Percentiles rank a stretch among this genome's conserved stretches.
These are phyloP conservation scores for Xanthoparmelia taractica DNA, from an alignment of 495 filamentous ascomycete genomes.

Conservation along the genomic window DNA sequence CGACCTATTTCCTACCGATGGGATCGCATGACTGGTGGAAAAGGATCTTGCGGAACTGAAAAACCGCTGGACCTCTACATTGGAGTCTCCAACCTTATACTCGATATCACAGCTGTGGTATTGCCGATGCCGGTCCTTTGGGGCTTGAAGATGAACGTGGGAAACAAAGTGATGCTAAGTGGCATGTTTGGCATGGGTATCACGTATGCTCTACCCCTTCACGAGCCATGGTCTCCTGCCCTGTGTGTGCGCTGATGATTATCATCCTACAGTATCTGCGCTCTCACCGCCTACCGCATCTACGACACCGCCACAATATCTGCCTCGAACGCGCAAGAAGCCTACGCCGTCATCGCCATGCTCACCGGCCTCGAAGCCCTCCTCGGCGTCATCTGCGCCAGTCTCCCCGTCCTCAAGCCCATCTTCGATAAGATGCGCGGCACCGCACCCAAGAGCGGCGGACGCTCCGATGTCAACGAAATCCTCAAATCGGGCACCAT, in stretches of 20 bases:
- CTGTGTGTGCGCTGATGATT: not conserved
- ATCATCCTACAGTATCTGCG: conserved; percentile 14
- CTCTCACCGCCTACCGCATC: conserved; percentile 14
- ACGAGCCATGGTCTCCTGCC: not conserved
- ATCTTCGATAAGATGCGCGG: conserved; percentile 17
- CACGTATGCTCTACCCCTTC: conserved; percentile 14
- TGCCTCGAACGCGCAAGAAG: conserved; percentile 9
- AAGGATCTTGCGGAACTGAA: conserved; percentile 30
- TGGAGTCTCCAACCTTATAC: conserved; percentile 29
- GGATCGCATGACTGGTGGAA: conserved; percentile 21
- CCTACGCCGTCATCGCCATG: conserved; percentile 20
- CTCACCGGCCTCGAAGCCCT: conserved; percentile 19
- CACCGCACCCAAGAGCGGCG: not conserved
- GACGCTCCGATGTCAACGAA: not conserved
- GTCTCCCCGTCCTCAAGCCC: conserved; percentile 22
- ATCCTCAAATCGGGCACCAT: conserved; percentile 14
- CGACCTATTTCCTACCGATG: conserved; percentile 30
- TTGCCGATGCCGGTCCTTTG: conserved; percentile 41
- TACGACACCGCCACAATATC: conserved; percentile 2
- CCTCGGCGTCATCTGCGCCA: conserved; percentile 21
- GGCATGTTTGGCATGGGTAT: conserved; percentile 22
- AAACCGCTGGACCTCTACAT: conserved; percentile 29
- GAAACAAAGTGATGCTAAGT: conserved; percentile 30
- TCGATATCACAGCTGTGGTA: conserved; percentile 34
- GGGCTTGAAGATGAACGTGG: conserved; percentile 33